A percentile compares a stretch with the other conserved stretches of the same genome.
These are phyloP conservation scores for Xylariaceae sp. DNA, from an alignment of 2,329 filamentous ascomycete species.

Conservation along the genomic window DNA sequence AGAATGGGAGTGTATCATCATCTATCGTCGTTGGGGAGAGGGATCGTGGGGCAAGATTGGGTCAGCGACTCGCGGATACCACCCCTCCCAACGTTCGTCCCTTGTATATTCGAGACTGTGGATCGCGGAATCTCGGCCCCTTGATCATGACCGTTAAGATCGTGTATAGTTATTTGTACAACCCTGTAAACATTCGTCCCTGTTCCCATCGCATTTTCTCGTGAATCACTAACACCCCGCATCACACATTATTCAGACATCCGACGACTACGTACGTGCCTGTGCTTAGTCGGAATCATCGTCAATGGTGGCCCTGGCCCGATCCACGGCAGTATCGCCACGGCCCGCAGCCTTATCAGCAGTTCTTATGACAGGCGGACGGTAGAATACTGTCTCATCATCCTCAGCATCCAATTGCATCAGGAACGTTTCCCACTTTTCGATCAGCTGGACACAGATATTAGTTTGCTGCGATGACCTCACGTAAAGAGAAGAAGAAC, in stretches of 20 bases:
- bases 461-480: conserved; percentile 8
- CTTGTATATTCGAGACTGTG: conserved; percentile 6
- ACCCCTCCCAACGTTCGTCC: neutral
- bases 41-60: conserved; percentile 1
- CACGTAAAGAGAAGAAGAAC: neutral
- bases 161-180: conserved; percentile 28
- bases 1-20: neutral
- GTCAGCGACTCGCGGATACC: neutral
- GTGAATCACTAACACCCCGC: neutral
- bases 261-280: conserved; percentile 8
- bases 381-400: conserved; percentile 65
- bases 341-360: conserved; percentile 41
- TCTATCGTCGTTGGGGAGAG: neutral
- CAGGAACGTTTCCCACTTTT: conserved; percentile 97
- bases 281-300: conserved; percentile 52
- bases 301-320: conserved; percentile 53
- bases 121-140: neutral
- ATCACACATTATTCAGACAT: neutral
- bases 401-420: conserved; percentile 94
- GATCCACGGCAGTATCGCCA: conserved; percentile 56
- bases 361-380: conserved; percentile 53
- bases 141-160: conserved; percentile 2
- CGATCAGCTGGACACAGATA: conserved; percentile 48
- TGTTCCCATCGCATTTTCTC: neutral
- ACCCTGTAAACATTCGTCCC: conserved; percentile 27